Base-by-base conservation (phyloP, 1,139 yeast genomes). In the Casaregolazyma lundiana region DNA sequence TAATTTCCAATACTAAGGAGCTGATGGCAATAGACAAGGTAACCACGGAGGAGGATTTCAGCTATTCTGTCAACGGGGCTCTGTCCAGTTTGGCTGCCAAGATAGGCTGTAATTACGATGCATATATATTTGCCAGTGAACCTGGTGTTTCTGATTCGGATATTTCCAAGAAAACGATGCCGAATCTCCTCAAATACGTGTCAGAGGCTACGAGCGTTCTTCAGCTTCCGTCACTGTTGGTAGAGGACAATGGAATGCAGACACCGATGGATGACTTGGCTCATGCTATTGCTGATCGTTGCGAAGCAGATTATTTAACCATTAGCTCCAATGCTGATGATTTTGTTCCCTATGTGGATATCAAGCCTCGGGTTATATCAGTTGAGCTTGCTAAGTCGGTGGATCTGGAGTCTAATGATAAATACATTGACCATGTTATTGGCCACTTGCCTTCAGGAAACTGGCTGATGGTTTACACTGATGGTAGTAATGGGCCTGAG, bases 51-150 rank as follows among this genome's bases (percentile, higher is more conserved):
- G 51, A 50, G 19, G 51, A 50, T 32, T 49, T 52, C 44, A 35
- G 43, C 35, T 50, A 35, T 17, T 26, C 44, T 15, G 47, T 44
- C 22, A 37, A 44, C 17, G 29, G 40, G 17, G 47, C 37, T 19
- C 17, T 40, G 18, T 16, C 30, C 15, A 35, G 30, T 8, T 29
- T 39, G 21, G 30, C 11, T 13, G 36, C 21, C 35, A 13, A 34
- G 11, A 26, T 44, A 5, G 55, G 52, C 13, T 67, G 72, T 53
- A 53, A 58, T 6, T 67, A 67, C 49, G 68, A 66, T 52, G 63
- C 68, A 9, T 69, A 67, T 51, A 55, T 69, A 35, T 54, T 69
- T 35, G 66, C 68, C 24, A 54, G 57, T 47, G 69, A 68, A 52
- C 67, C 66, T 17, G 64, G 65, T 15, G 58, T 65, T 35, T 59